phyloP scores from a whole-genome alignment of 2,329 filamentous ascomycete species.

The Claviceps sp. region DNA sequence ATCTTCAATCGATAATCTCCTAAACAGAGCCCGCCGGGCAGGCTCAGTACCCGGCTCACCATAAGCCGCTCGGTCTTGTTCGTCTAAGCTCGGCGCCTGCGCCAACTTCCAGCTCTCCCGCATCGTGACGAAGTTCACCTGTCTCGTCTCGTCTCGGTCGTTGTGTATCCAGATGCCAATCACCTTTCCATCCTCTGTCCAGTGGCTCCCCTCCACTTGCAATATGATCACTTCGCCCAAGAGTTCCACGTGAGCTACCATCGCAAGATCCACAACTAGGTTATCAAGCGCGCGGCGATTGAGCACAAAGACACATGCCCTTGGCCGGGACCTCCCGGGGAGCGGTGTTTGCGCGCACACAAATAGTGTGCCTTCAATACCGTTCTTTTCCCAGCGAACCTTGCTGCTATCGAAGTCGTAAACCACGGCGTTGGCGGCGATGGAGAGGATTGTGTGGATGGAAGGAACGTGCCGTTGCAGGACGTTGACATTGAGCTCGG shows the following conservation, averaged over 20 bases:
- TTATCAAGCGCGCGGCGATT: constrained; percentile 62
- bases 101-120: constrained; percentile 29
- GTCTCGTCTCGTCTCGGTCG: constrained; percentile 30
- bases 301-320: constrained; percentile 54
- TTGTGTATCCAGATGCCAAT: constrained; percentile 44
- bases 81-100: constrained; percentile 16
- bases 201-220: constrained; percentile 22
- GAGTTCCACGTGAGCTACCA: constrained; percentile 50
- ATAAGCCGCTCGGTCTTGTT: constrained; percentile 12
- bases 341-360: constrained; percentile 53
- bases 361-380: constrained; percentile 79
- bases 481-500: constrained; percentile 77
- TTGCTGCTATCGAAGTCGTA: constrained; percentile 61
- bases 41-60: constrained; percentile 24
- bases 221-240: constrained; percentile 40
- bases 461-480: constrained; percentile 68
- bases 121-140: constrained; percentile 27
- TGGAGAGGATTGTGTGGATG: constrained; percentile 59
- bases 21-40: constrained; percentile 30
- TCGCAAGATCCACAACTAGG: constrained; percentile 50
- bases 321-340: constrained; percentile 20
- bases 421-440: constrained; percentile 75
- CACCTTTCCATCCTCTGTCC: constrained; percentile 25
- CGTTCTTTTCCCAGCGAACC: constrained; percentile 69
- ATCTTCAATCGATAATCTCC: constrained; percentile 30